Conservation (phyloP, 1,139 yeast genomes). For the Suhomyces maxii region DNA sequence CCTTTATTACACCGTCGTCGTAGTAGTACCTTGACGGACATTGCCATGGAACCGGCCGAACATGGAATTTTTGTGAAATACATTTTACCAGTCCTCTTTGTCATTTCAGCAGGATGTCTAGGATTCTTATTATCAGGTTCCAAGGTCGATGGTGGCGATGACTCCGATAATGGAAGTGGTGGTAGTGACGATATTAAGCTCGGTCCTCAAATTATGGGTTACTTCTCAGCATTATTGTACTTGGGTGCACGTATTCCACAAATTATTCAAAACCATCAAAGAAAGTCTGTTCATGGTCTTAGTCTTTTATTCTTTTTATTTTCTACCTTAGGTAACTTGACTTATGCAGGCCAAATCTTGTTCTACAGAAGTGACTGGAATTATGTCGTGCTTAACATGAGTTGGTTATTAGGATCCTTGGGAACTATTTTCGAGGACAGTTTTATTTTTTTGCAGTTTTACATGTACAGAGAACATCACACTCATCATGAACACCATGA, state of each 20-base stretch:
- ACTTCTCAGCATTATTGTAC: slow-evolving; percentile 66
- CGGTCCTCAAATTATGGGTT: slow-evolving; percentile 74
- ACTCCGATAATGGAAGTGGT: slow-evolving; percentile 17
- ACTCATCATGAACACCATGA: slow-evolving; percentile 15
- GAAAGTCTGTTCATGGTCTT: slow-evolving; percentile 73
- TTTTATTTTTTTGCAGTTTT: slow-evolving; percentile 64
- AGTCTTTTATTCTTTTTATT: slow-evolving; percentile 73
- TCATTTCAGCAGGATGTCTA: slow-evolving; percentile 62
- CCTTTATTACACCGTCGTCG: slow-evolving; percentile 42
- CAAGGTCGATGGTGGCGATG: slow-evolving; percentile 14
- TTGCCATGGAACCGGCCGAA: slow-evolving; percentile 42
- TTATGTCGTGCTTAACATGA: slow-evolving; percentile 61
- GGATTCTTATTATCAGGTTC: slow-evolving; percentile 56
- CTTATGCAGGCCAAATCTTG: slow-evolving; percentile 75
- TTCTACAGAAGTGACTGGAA: slow-evolving; percentile 61
- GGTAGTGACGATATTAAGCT: slow-evolving; percentile 26
- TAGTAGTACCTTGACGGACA: slow-evolving; percentile 45
- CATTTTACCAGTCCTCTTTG: slow-evolving; percentile 62
- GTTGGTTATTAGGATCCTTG: slow-evolving; percentile 74
- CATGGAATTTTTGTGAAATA: slow-evolving; percentile 52
- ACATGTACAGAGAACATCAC: slow-evolving; percentile 46
- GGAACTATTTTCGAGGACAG: slow-evolving; percentile 73
- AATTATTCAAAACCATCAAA: slow-evolving; percentile 64
- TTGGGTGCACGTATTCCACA: slow-evolving; percentile 81
- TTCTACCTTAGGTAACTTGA: slow-evolving; percentile 72